A percentile compares a stretch with the other conserved stretches of the same genome.
These are phyloP conservation scores for Cardamine chenopodiifolia DNA, from an alignment of 345 rosid species.

Conservation along the genomic window DNA sequence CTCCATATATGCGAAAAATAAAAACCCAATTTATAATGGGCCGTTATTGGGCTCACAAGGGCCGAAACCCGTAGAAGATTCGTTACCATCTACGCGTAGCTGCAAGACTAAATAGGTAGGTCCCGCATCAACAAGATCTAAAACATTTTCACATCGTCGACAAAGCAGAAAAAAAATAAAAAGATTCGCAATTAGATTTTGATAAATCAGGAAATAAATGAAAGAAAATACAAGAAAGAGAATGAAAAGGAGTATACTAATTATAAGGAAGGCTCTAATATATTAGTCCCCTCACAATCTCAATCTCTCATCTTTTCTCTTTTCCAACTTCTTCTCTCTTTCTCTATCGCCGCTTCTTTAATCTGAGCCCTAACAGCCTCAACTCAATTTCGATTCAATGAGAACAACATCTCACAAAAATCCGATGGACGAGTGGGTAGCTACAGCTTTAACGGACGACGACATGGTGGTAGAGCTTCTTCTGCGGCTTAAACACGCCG, in stretches of 20 bases:
- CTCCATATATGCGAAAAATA: no score
- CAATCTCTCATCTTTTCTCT: constrained; percentile 7
- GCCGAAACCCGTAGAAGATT: neutral
- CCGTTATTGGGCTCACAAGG: neutral
- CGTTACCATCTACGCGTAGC: neutral
- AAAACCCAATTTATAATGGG: neutral
- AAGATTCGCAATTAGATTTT: constrained; percentile 13
- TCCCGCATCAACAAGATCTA: neutral
- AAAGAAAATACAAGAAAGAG: neutral
- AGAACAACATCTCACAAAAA: neutral
- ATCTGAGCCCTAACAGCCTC: neutral
- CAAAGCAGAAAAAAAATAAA: neutral
- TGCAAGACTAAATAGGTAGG: constrained; percentile 8
- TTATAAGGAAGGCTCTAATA: constrained; percentile 30
- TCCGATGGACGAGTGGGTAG: constrained; percentile 64
- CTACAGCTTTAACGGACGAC: constrained; percentile 64
- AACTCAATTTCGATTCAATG: constrained; percentile 12
- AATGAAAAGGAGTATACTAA: constrained; percentile 2
- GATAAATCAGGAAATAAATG: constrained; percentile 7
- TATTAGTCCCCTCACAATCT: constrained; percentile 29
- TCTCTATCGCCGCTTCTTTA: constrained; percentile 19
- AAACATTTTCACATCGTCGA: constrained; percentile 14
- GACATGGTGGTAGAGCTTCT: constrained; percentile 67
- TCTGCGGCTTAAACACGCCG: constrained; percentile 50
- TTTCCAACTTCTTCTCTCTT: constrained; percentile 36